Base-by-base conservation (phyloP, 2,329 filamentous ascomycete genomes). In the Chrysoporthe cubensis region DNA sequence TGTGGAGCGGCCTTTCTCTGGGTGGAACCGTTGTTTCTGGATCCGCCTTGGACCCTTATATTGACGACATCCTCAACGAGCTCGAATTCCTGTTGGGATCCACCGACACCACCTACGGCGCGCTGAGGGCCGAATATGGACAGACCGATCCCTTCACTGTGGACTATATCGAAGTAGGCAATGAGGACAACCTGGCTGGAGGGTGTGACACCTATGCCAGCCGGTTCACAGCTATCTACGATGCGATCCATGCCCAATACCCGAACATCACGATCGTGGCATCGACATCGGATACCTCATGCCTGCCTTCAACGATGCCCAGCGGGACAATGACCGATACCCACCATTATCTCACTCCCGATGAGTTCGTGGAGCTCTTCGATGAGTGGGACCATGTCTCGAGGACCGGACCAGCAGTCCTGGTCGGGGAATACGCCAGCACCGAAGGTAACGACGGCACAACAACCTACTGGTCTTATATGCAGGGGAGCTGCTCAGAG, bases 141-240 rank as follows among this genome's bases (percentile, higher is more conserved):
- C 81, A 85, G 70, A 76, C 82, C 1, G 75, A 82, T 16, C 84
- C 85, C 1, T 87, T 83, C 75, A 73, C 70, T 2, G 76, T 87
- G 67, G 81, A 81, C 13, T 84, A 81, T 66, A 80, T 87, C 60
- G 85, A 86, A 72, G 77, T 86, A 54, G 83, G 83, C 67, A 87
- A 87, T 69, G 85, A 87, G 73, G 85, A 87, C 70, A 78, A 81
- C 69, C 75, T 85, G 11, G 79, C 76, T 68, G 73, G 73, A 7
- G 82, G 82, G 48, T 75, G 75, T 40, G 66, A 73, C 3, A 73
- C 78, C 46, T 75, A 75, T 4, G 75, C 76, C 57, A 76, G 76
- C 60, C 80, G 84, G 7, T 87, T 85, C 73, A 70, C 75, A 4
- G 74, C 75, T 21, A 84, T 87, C 72, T 81, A 85, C 72, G 73